phyloP scores from a whole-genome alignment of 371 early-diverging fungal genomes.

The Dipsacomyces acuminosporus region DNA sequence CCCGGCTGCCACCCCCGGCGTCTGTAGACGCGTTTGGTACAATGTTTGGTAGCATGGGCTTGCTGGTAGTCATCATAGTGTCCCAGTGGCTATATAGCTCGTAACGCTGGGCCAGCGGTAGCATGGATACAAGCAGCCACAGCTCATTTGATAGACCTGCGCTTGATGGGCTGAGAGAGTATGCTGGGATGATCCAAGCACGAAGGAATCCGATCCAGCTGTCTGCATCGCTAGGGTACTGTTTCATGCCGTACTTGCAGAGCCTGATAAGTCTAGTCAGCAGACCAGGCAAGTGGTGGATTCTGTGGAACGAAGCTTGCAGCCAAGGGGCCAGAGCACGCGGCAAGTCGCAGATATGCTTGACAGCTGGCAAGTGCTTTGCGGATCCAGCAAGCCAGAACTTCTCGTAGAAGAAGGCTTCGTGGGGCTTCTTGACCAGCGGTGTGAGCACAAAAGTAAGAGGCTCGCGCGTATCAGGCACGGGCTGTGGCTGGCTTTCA shows the following conservation, averaged over 20 bases:
- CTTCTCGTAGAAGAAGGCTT: conserved; percentile 38
- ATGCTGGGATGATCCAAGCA: conserved; percentile 67
- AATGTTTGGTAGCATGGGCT: conserved; percentile 16
- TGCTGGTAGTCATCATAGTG: conserved; percentile 26
- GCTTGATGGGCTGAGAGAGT: conserved; percentile 63
- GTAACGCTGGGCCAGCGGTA: conserved; percentile 63
- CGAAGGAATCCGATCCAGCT: conserved; percentile 62
- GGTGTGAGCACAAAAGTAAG: conserved; percentile 22
- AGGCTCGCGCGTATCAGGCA: conserved; percentile 1
- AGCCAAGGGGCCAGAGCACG: conserved; percentile 42
- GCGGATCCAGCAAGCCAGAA: conserved; percentile 35
- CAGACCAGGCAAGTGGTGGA: conserved; percentile 45
- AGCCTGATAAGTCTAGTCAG: conserved; percentile 51
- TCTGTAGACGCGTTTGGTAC: not conserved
- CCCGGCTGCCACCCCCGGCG: not conserved
- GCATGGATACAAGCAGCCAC: conserved; percentile 66
- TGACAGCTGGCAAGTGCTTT: conserved; percentile 7
- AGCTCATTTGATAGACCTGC: conserved; percentile 64
- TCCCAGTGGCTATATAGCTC: conserved; percentile 83
- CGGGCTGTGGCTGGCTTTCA: not conserved
- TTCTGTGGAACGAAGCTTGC: conserved; percentile 37
- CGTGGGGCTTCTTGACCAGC: conserved; percentile 12
- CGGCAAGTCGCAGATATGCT: conserved; percentile 12
- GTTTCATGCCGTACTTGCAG: conserved; percentile 35
- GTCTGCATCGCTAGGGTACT: not conserved